These are phyloP conservation scores for Apiospora arundinis DNA, from an alignment of 2,329 filamentous ascomycete genomes.

Conservation along the genomic window DNA sequence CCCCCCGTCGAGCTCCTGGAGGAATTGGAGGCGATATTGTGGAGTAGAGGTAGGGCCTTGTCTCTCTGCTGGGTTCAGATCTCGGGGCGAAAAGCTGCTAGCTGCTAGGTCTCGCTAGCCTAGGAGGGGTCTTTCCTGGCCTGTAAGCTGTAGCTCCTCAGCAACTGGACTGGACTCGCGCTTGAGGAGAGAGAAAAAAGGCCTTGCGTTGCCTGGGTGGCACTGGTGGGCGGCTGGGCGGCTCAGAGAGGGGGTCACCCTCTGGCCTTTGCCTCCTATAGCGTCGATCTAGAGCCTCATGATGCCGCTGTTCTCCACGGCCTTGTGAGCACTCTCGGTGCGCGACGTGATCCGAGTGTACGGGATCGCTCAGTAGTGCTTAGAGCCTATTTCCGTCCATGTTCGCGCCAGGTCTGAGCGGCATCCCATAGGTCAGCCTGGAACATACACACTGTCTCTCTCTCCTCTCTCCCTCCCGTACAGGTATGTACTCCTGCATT, in stretches of 20 bases:
- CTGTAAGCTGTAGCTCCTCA: neutral
- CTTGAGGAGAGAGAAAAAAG: neutral
- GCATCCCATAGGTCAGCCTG: conserved; percentile 5
- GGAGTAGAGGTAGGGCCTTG: neutral
- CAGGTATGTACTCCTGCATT: neutral
- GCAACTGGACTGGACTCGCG: conserved; percentile 7
- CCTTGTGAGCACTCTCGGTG: conserved; percentile 19
- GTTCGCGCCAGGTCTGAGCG: neutral
- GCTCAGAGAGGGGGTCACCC: conserved; percentile 24
- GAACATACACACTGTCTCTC: neutral
- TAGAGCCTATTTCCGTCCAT: conserved; percentile 15
- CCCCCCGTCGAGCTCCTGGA: neutral
- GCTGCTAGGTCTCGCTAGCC: conserved; percentile 6
- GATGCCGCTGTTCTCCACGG: conserved; percentile 21
- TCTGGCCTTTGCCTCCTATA: conserved; percentile 25
- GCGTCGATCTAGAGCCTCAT: conserved; percentile 26
- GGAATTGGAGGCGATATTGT: conserved; percentile 18
- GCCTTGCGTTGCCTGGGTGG: neutral
- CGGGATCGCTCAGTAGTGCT: conserved; percentile 21
- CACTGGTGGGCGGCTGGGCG: conserved; percentile 11
- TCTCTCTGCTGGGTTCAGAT: conserved; percentile 17
- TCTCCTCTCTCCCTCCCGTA: neutral
- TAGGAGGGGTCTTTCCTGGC: conserved; percentile 8
- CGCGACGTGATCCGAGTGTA: conserved; percentile 18
- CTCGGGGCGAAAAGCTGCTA: conserved; percentile 16